Conservation (phyloP, 2,329 filamentous ascomycete genomes). For the Parasarocladium wereldwijsianum region DNA sequence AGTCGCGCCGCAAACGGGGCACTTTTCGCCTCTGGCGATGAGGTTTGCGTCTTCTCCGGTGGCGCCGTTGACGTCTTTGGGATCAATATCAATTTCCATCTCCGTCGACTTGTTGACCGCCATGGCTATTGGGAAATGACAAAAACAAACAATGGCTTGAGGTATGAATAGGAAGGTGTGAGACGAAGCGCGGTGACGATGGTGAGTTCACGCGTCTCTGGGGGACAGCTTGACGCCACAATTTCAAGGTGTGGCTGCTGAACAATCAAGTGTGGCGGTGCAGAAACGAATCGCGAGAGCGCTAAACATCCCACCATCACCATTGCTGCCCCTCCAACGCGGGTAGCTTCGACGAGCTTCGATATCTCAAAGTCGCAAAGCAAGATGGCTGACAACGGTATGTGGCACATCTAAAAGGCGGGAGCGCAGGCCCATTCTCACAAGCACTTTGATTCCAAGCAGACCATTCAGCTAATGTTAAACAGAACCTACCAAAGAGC, state of each 20-base stretch:
- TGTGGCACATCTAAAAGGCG: background rate
- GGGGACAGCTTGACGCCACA: too few relatives aligned
- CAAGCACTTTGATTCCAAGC: background rate
- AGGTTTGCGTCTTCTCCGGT: slow-evolving; percentile 3
- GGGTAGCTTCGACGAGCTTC: slow-evolving; percentile 11
- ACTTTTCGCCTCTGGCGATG: slow-evolving; percentile 49
- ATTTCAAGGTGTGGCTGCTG: too few relatives aligned
- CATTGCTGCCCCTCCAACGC: background rate
- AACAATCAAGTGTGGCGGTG: background rate
- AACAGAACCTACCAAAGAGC: slow-evolving; percentile 38
- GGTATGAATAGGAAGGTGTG: background rate
- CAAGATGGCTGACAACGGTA: slow-evolving; percentile 8
- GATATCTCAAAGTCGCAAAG: slow-evolving; percentile 12
- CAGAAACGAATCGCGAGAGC: background rate
- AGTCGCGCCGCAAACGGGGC: slow-evolving; percentile 92
- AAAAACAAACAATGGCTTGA: too few relatives aligned
- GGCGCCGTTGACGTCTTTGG: slow-evolving; percentile 8
- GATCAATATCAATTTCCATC: too few relatives aligned
- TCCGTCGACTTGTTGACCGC: too few relatives aligned
- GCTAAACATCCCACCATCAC: background rate
- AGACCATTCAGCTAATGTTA: background rate
- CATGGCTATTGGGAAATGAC: too few relatives aligned
- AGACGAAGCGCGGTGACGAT: background rate
- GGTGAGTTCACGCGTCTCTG: background rate
- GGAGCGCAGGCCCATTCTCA: background rate